Evolutionary conservation across 352 stramenopile genomes (phyloP).

Genomic region (Pythium scleroteichum): DNA sequence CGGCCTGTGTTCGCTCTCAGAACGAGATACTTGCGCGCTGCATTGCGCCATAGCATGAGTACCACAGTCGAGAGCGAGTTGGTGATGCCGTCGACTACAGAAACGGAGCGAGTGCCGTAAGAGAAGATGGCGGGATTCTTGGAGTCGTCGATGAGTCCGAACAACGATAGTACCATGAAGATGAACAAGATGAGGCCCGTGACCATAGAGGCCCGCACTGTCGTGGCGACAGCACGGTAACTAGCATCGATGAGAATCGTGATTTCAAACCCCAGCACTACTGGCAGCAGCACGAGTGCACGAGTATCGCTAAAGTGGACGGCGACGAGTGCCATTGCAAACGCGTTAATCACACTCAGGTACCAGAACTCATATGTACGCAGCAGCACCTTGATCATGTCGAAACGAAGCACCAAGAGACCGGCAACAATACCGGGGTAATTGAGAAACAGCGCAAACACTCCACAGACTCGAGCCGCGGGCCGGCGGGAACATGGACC

Average conservation of each 20-base stretch:
- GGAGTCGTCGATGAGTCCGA: constrained; percentile 14
- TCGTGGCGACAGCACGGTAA: constrained; percentile 11
- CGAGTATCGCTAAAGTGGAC: constrained; percentile 20
- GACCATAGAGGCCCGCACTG: constrained; percentile 3
- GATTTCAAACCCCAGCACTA: constrained; percentile 18
- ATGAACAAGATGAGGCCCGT: constrained; percentile 6
- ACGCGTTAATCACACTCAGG: constrained; percentile 26
- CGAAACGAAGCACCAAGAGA: constrained; percentile 23
- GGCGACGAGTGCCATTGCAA: constrained; percentile 12
- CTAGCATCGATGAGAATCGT: constrained; percentile 31
- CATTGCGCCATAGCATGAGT: constrained; percentile 21
- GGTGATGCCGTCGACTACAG: constrained; percentile 15
- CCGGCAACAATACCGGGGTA: constrained; percentile 3
- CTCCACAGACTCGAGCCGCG: neutral
- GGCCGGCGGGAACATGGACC: constrained; percentile 5
- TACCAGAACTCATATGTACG: constrained; percentile 38
- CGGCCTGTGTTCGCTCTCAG: neutral
- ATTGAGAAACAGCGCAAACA: constrained; percentile 2
- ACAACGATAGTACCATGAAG: constrained; percentile 19
- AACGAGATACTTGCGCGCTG: constrained; percentile 8
- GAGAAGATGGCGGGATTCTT: constrained; percentile 1
- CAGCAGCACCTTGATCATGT: constrained; percentile 25
- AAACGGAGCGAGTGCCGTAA: constrained; percentile 6
- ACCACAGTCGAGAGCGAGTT: constrained; percentile 21
- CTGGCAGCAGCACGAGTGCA: constrained; percentile 6